These are phyloP conservation scores for Gossypium lobatum DNA, from an alignment of 441 rosid genomes.

Conservation along the genomic window DNA sequence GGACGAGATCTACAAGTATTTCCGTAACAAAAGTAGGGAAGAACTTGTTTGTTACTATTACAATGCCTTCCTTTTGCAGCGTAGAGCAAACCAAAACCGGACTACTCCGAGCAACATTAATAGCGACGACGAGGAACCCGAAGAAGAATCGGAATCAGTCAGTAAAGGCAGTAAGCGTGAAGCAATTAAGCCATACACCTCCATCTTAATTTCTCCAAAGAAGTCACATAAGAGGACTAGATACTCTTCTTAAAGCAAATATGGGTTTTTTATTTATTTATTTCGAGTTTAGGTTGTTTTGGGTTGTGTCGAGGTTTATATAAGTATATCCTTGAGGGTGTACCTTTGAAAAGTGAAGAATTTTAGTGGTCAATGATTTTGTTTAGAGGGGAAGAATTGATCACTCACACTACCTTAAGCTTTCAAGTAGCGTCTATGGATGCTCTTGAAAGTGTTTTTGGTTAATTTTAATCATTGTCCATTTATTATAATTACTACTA, in stretches of 20 bases:
- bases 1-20: conserved; percentile 35
- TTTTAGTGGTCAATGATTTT: not conserved
- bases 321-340: not conserved
- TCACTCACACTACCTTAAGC: not conserved
- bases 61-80: conserved; percentile 66
- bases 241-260: conserved; percentile 13
- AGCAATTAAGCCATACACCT: conserved; percentile 30
- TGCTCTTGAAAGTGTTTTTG: conserved; percentile 5
- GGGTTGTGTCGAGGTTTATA: not conserved
- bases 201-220: conserved; percentile 52
- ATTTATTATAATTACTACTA: not conserved
- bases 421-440: not conserved
- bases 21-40: conserved; percentile 48
- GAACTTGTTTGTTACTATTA: conserved; percentile 71
- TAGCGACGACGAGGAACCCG: conserved; percentile 64
- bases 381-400: conserved; percentile 8
- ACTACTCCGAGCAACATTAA: conserved; percentile 33
- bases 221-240: conserved; percentile 35
- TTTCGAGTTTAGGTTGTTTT: not conserved
- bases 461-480: conserved; percentile 9
- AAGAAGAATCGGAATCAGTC: conserved; percentile 15
- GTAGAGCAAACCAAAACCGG: conserved; percentile 74
- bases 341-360: not conserved
- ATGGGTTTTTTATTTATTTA: not conserved
- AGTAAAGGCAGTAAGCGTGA: conserved; percentile 22